phyloP scores from a whole-genome alignment of 306 rosid species.

The Psophocarpus tetragonolobus region DNA sequence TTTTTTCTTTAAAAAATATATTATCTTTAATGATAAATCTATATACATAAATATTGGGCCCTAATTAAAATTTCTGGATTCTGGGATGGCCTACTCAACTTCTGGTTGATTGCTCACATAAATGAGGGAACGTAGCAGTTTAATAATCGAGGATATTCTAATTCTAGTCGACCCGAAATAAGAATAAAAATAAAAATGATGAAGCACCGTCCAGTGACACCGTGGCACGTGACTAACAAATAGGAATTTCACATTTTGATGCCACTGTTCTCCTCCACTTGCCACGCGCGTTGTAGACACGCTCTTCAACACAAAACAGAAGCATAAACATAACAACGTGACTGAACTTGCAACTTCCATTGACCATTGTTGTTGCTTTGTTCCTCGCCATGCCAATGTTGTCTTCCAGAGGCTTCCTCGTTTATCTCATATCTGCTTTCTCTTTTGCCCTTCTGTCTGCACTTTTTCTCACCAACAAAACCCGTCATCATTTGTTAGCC shows the following conservation, averaged over 20 bases:
- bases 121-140: neutral
- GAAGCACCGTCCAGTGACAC: neutral
- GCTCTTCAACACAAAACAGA: neutral
- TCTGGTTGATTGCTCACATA: neutral
- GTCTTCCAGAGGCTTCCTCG: slow-evolving; percentile 55
- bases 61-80: no score
- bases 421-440: slow-evolving; percentile 63
- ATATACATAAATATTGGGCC: no score
- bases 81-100: no score
- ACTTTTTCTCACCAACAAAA: slow-evolving; percentile 37
- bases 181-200: neutral
- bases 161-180: neutral
- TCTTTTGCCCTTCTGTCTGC: slow-evolving; percentile 57
- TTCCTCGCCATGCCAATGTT: slow-evolving; percentile 17
- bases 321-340: neutral
- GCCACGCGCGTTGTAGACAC: neutral
- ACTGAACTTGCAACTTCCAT: neutral
- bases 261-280: neutral
- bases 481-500: neutral
- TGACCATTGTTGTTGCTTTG: neutral
- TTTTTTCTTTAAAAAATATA: no score
- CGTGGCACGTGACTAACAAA: neutral
- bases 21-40: no score
- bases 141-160: neutral
- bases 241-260: neutral